Evolutionary conservation across 805 yeast genomes (phyloP).

Genomic region (Lachancea quebecensis): DNA sequence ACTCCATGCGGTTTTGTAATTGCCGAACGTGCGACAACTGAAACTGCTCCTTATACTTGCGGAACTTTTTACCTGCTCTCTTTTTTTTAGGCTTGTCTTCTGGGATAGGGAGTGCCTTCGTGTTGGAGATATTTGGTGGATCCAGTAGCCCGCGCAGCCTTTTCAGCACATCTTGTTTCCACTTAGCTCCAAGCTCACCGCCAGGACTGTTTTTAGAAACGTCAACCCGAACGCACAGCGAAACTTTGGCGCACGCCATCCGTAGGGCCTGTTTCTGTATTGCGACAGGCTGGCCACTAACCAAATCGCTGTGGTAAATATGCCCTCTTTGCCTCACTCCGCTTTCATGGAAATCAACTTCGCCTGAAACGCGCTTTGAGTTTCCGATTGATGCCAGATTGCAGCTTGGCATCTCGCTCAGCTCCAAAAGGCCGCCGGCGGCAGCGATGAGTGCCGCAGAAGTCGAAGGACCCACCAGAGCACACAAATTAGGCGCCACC

Average conservation of each 20-base stretch:
- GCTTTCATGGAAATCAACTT: slow-evolving; percentile 32
- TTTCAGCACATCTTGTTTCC: slow-evolving; percentile 51
- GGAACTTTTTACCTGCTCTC: slow-evolving; percentile 76
- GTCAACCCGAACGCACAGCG: slow-evolving; percentile 81
- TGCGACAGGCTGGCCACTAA: slow-evolving; percentile 53
- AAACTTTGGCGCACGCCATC: slow-evolving; percentile 69
- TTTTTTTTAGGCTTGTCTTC: slow-evolving; percentile 69
- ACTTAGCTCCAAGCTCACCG: slow-evolving; percentile 51
- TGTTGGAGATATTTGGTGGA: slow-evolving; percentile 68
- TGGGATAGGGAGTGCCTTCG: slow-evolving; percentile 69
- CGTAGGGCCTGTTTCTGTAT: slow-evolving; percentile 64
- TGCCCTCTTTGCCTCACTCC: slow-evolving; percentile 63
- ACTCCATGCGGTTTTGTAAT: slow-evolving; percentile 78
- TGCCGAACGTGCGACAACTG: slow-evolving; percentile 73
- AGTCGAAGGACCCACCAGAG: slow-evolving; percentile 61
- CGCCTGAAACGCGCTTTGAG: slow-evolving; percentile 28
- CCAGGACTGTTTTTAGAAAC: slow-evolving; percentile 37
- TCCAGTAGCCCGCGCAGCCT: slow-evolving; percentile 66
- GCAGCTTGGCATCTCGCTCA: slow-evolving; percentile 72
- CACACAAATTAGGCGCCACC: slow-evolving; percentile 76
- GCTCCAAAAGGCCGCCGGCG: slow-evolving; percentile 59
- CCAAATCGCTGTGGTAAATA: slow-evolving; percentile 51
- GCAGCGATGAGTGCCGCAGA: slow-evolving; percentile 67
- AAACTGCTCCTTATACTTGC: slow-evolving; percentile 76
- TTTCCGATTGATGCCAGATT: slow-evolving; percentile 75